Conservation (phyloP, 805 yeast species). For the Metschnikowia baotianmanensis region DNA sequence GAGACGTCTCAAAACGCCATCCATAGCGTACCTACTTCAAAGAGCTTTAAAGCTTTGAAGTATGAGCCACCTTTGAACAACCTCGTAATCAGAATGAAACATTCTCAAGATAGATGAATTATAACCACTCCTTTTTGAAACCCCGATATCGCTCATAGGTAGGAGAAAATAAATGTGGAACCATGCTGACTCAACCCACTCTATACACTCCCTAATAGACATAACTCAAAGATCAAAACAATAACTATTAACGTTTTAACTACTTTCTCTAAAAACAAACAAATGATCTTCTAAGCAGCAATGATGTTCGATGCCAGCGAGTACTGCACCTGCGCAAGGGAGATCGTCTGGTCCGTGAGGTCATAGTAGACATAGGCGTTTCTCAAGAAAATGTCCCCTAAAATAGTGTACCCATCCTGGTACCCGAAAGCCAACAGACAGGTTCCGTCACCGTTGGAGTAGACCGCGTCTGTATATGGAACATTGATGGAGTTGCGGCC, state of each 20-base stretch:
- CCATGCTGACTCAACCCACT: no score
- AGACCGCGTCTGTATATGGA: slow-evolving; percentile 14
- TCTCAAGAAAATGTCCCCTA: slow-evolving; percentile 21
- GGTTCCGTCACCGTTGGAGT: slow-evolving; percentile 9
- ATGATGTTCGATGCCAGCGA: slow-evolving; percentile 12
- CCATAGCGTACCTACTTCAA: neutral
- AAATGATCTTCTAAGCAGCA: slow-evolving; percentile 5
- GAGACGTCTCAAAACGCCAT: slow-evolving; percentile 10
- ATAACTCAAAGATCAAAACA: no score
- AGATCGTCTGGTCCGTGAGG: slow-evolving; percentile 16
- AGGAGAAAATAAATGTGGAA: no score
- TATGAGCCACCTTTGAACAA: no score
- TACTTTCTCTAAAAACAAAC: no score
- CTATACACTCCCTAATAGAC: no score
- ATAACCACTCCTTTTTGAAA: no score
- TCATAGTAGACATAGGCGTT: slow-evolving; percentile 20
- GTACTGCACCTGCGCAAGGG: slow-evolving; percentile 17
- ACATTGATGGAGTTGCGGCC: slow-evolving; percentile 11
- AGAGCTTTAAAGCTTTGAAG: no score
- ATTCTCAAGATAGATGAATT: no score
- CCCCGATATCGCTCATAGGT: no score
- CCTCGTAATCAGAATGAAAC: no score
- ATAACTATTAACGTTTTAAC: no score
- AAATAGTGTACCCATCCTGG: slow-evolving; percentile 10
- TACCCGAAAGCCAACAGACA: slow-evolving; percentile 15